phyloP scores from a whole-genome alignment of 2,329 filamentous ascomycete species.

The Arthrobotrys sphaeroides region DNA sequence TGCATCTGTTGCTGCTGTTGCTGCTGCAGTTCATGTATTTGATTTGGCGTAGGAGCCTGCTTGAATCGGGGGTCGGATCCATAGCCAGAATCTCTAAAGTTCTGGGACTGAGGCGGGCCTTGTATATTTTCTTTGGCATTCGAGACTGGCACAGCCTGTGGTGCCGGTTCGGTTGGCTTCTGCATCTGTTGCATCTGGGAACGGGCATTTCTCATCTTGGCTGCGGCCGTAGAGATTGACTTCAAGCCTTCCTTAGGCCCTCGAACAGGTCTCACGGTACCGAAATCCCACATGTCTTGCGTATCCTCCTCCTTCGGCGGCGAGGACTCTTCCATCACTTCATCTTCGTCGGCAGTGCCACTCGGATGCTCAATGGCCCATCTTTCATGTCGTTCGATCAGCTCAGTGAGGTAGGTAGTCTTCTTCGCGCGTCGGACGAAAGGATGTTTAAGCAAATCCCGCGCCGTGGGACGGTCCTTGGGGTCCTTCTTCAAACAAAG shows the following conservation, averaged over 20 bases:
- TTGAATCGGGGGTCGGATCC: slow-evolving; percentile 63
- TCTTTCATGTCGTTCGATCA: slow-evolving; percentile 88
- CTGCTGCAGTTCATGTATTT: slow-evolving; percentile 71
- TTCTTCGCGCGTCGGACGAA: slow-evolving; percentile 93
- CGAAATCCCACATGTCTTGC: slow-evolving; percentile 98
- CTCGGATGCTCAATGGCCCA: slow-evolving; percentile 78
- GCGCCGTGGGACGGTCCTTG: slow-evolving; percentile 84
- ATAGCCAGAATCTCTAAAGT: slow-evolving; percentile 51
- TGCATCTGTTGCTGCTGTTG: slow-evolving; percentile 63
- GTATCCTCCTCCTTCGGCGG: slow-evolving; percentile 69
- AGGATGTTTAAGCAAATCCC: slow-evolving; percentile 84
- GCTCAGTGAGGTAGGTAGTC: slow-evolving; percentile 93
- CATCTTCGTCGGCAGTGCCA: slow-evolving; percentile 73
- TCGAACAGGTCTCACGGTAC: slow-evolving; percentile 84
- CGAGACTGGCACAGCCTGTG: background rate
- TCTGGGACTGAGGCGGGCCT: slow-evolving; percentile 22
- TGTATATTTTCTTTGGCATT: slow-evolving; percentile 48
- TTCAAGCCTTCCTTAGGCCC: slow-evolving; percentile 64
- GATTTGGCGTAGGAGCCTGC: slow-evolving; percentile 69
- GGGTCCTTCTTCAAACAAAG: slow-evolving; percentile 88
- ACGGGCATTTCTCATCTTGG: slow-evolving; percentile 65
- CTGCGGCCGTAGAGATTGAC: slow-evolving; percentile 46
- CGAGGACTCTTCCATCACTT: slow-evolving; percentile 63
- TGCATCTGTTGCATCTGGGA: slow-evolving; percentile 61
- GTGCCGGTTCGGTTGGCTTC: slow-evolving; percentile 22